Evolutionary conservation across 257 asterid species (phyloP).

Genomic region (Solanum ossicruentum): DNA sequence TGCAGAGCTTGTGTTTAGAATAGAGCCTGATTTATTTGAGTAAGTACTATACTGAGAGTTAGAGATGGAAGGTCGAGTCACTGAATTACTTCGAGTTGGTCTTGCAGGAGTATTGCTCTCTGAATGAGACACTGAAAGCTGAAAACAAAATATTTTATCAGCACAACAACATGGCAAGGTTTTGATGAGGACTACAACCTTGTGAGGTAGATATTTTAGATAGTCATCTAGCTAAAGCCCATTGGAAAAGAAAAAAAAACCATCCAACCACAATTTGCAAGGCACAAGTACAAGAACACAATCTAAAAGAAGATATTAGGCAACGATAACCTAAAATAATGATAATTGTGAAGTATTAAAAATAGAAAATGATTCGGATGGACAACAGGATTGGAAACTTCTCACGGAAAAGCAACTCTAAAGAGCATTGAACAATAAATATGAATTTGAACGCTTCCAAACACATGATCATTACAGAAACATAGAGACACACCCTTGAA

Average conservation of each 20-base stretch:
- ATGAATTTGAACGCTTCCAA: not conserved
- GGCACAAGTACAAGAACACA: not conserved
- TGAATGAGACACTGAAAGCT: slow-evolving; percentile 87
- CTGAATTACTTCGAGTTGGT: slow-evolving; percentile 73
- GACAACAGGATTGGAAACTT: not conserved
- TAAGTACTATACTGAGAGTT: slow-evolving; percentile 52
- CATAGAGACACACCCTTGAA: slow-evolving; percentile 61
- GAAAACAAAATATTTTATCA: slow-evolving; percentile 16
- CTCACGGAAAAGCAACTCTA: not conserved
- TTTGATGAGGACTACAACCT: not conserved
- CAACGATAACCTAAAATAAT: not conserved
- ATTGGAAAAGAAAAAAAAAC: not conserved
- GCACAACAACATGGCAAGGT: not conserved
- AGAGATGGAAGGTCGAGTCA: slow-evolving; percentile 73
- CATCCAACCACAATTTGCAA: not conserved
- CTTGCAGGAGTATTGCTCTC: slow-evolving; percentile 59
- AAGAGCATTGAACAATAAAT: not conserved
- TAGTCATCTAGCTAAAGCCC: not conserved
- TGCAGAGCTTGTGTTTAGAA: slow-evolving; percentile 91
- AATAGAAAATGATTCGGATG: not conserved
- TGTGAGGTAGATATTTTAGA: not conserved
- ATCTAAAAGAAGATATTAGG: not conserved
- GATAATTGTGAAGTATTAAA: not conserved
- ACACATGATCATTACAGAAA: not conserved
- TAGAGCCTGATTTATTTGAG: slow-evolving; percentile 53